Base-by-base conservation (phyloP, 495 filamentous ascomycete genomes). In the Immersiella caudata region DNA sequence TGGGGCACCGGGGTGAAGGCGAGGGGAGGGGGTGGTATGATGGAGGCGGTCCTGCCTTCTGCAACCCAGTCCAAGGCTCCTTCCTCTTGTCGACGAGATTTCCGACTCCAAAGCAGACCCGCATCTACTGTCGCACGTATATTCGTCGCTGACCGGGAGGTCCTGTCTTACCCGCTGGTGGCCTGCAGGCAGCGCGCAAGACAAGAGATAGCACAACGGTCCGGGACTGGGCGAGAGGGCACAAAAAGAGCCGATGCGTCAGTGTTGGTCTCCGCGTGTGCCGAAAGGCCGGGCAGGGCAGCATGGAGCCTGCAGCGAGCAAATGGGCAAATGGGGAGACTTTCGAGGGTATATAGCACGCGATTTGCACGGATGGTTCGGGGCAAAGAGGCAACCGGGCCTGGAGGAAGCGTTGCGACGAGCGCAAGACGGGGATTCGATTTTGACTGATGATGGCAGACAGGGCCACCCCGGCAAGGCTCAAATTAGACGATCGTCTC, bases 401-500 rank as follows among this genome's bases (percentile, higher is more conserved):
- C 36, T 49, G 51, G 60, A 64, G 26, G 21, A 60, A 65, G 26
- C n/a, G n/a, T 36, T 12, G 49, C 57, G 9, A 36, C 52, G 61
- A 50, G 50, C 1, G 64, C 20, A 64, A 57, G 60, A 64, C 67
- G 46, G 49, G 65, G 54, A 67, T 72, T 73, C 56, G 66, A 54
- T 61, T 57, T 52, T 66, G 62, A 55, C 55, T 61, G 66, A 73
- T 68, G 68, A 33, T 25, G 52, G 29, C 51, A 56, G 63, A 50
- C 50, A 62, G 29, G 61, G 51, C 60, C 56, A 49, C 70, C 66
- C 69, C 62, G 52, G 50, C 64, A 68, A 56, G 61, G 69, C 70
- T 68, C 72, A 73, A 76, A 76, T 74, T 71, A 69, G 69, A 69
- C 64, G 66, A 73, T 76, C 66, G 67, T 65, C 65, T 60, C 52